Conservation (phyloP, 352 stramenopile genomes). For the Pseudoperonospora humuli region DNA sequence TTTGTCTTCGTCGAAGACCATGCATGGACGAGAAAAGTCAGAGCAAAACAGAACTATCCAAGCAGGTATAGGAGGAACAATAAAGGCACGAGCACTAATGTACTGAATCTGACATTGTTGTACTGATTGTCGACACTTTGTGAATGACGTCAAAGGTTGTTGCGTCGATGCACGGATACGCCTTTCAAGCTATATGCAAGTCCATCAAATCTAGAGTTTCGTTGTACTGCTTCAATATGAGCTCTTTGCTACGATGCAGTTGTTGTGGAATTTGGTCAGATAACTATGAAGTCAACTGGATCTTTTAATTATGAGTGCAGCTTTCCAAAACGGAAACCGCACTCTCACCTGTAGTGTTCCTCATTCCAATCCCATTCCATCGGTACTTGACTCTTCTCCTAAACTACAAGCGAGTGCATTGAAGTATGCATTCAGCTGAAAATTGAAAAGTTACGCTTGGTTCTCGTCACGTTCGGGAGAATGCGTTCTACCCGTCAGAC, state of each 20-base stretch:
- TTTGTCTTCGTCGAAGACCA: too few species aligned
- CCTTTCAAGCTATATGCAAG: too few species aligned
- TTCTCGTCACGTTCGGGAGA: conserved; percentile 74
- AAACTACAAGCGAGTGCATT: conserved; percentile 4
- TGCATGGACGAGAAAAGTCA: too few species aligned
- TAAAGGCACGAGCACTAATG: too few species aligned
- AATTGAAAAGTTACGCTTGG: conserved; percentile 85
- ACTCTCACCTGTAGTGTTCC: conserved; percentile 68
- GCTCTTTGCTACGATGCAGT: not conserved
- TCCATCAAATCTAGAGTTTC: too few species aligned
- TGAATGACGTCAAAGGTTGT: too few species aligned
- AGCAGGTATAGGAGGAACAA: too few species aligned
- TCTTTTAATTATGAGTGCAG: conserved; percentile 73
- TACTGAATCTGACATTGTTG: too few species aligned
- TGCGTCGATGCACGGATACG: too few species aligned
- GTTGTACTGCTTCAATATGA: too few species aligned
- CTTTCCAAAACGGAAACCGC: conserved; percentile 61
- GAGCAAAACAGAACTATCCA: too few species aligned
- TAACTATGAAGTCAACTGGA: conserved; percentile 86
- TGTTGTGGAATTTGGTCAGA: conserved; percentile 49
- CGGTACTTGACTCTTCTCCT: not conserved
- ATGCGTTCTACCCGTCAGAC: conserved; percentile 83
- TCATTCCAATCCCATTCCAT: conserved; percentile 48
- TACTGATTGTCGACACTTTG: too few species aligned
- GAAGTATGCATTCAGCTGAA: conserved; percentile 71